Evolutionary conservation across 2,329 filamentous ascomycete genomes (phyloP).

Genomic region (Penicillium sp.): DNA sequence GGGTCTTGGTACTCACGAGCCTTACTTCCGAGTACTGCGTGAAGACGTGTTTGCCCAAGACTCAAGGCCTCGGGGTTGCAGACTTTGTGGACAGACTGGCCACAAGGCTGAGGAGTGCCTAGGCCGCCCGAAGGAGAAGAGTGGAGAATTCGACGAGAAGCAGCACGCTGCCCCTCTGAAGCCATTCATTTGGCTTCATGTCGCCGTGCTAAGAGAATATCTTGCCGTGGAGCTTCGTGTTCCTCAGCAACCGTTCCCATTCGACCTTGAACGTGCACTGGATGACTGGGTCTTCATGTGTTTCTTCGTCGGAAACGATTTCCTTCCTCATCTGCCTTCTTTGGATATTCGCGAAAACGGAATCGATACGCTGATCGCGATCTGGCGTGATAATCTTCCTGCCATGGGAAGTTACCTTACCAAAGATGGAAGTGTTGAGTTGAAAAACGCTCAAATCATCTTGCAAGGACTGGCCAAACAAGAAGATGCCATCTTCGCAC

Average conservation of each 20-base stretch:
- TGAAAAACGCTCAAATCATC: slow-evolving; percentile 83
- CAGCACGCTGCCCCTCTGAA: slow-evolving; percentile 69
- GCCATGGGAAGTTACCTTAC: slow-evolving; percentile 94
- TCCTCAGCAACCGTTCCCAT: slow-evolving; percentile 77
- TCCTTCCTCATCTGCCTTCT: slow-evolving; percentile 93
- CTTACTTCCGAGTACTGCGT: slow-evolving; percentile 90
- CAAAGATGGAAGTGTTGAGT: slow-evolving; percentile 87
- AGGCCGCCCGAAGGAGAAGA: slow-evolving; percentile 73
- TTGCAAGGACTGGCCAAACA: slow-evolving; percentile 84
- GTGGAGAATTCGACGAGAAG: slow-evolving; percentile 79
- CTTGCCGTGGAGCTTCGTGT: slow-evolving; percentile 85
- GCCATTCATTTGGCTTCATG: slow-evolving; percentile 98
- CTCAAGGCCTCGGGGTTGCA: slow-evolving; percentile 76
- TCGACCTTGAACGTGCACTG: slow-evolving; percentile 88
- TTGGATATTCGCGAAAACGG: slow-evolving; percentile 96
- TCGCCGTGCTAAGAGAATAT: slow-evolving; percentile 88
- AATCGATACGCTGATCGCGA: slow-evolving; percentile 92
- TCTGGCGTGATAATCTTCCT: slow-evolving; percentile 91
- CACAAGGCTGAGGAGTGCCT: slow-evolving; percentile 85
- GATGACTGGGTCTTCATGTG: slow-evolving; percentile 99
- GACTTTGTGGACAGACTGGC: slow-evolving; percentile 85
- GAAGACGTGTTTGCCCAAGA: slow-evolving; percentile 97
- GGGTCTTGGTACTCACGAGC: slow-evolving; percentile 93
- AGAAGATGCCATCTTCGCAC: slow-evolving; percentile 88
- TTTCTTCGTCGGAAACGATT: slow-evolving; percentile 98